Base-by-base conservation (phyloP, 345 rosid genomes). In the Melaleuca quinquenervia region DNA sequence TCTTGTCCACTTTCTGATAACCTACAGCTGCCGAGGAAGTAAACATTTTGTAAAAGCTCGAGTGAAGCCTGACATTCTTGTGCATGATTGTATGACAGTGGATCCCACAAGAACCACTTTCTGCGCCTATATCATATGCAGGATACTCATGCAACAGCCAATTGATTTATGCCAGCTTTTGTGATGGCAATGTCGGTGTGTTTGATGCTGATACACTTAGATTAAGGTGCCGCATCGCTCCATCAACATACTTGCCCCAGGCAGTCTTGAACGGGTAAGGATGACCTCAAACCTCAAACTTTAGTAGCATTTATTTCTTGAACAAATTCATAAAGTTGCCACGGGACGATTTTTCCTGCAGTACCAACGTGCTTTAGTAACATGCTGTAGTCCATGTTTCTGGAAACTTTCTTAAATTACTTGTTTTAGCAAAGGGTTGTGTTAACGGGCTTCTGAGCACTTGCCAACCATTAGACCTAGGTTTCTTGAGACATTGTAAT, bases 61-160 rank as follows among this genome's bases (percentile, higher is more conserved):
- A 36, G 20, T 36, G 48, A 70, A 70, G 11, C 48, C 26, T 36
- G 24, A 82, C 20, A 27, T 76, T 83, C 32, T 70, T 49, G 58
- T 82, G 27, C 49, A 22, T 64, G 86, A 11, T 75, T 85, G 14
- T 82, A 13, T 88, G 88, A 86, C 93, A 96, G 98, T 96, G 99
- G 99, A 85, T 90, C 50, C 95, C 98, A 32, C 98, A 95, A 90
- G 98, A 95, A 74, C 89, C 82, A 10, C 82, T 95, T 83, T 89
- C 95, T 20, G 95, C 96, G 6, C 96, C 97, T 24, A 89, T 97
- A 90, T 90, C 99, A 82, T 91, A 86, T 86, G 99, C 97, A 3
- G 89, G 90, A 84, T 96, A 92, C 89, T 88, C 98, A 16, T 95
- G 99, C 90, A 92, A 96, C 86, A 95, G 96, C 90, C 98, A 95